Conservation (phyloP, 257 asterid genomes). For the Striga asiatica region DNA sequence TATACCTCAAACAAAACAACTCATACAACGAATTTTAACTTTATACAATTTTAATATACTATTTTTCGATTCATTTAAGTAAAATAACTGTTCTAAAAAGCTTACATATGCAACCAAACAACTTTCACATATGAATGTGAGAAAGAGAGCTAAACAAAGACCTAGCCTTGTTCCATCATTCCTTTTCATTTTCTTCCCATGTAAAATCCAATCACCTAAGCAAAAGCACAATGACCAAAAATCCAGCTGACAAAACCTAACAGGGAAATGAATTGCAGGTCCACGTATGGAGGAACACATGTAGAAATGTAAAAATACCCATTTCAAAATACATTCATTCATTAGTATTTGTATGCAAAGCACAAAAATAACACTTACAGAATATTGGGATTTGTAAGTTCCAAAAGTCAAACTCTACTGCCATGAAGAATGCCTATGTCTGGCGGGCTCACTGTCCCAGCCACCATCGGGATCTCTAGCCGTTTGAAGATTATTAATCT, state of each 20-base stretch:
- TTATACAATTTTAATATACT: too few species aligned
- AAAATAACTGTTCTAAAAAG: neutral
- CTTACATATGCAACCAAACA: neutral
- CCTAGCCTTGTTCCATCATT: neutral
- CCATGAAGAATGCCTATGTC: conserved; percentile 54
- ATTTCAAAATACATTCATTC: too few species aligned
- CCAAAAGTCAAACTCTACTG: conserved; percentile 19
- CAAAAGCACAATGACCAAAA: conserved; percentile 6
- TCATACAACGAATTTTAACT: too few species aligned
- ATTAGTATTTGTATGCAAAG: too few species aligned
- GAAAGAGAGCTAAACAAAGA: neutral
- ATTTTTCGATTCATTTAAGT: neutral
- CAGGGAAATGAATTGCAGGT: too few species aligned
- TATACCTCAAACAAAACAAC: too few species aligned
- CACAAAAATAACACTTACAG: conserved; percentile 15
- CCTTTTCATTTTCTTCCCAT: neutral
- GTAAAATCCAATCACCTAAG: neutral
- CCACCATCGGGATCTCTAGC: conserved; percentile 54
- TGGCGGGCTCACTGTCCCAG: conserved; percentile 42
- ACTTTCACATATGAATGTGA: too few species aligned
- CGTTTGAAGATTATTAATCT: neutral
- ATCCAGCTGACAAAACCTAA: neutral
- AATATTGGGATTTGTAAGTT: neutral
- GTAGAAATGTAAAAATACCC: too few species aligned
- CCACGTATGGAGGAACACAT: too few species aligned